These are phyloP conservation scores for Entrophospora sp. DNA, from an alignment of 192 early-diverging fungal species.

Conservation along the genomic window DNA sequence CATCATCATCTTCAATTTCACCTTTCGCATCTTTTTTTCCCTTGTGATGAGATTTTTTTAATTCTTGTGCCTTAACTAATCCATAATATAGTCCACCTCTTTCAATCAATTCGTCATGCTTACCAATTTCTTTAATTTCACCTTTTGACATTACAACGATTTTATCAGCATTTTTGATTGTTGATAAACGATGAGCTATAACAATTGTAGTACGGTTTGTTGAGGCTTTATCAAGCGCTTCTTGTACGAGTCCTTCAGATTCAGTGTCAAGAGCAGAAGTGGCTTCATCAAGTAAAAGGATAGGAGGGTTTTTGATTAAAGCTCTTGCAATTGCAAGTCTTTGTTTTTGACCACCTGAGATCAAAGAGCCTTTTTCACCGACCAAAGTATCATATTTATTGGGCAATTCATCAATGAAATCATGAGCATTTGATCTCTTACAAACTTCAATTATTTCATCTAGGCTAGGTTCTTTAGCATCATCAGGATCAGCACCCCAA, in stretches of 20 bases:
- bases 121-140: slow-evolving; percentile 42
- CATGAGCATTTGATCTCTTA: slow-evolving; percentile 64
- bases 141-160: slow-evolving; percentile 57
- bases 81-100: slow-evolving; percentile 37
- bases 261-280: slow-evolving; percentile 70
- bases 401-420: slow-evolving; percentile 78
- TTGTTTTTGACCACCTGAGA: slow-evolving; percentile 41
- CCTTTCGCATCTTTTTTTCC: too few species aligned
- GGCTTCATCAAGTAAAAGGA: slow-evolving; percentile 72
- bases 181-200: slow-evolving; percentile 62
- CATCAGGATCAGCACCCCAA: slow-evolving; percentile 45
- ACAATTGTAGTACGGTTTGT: slow-evolving; percentile 58
- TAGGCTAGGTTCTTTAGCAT: slow-evolving; percentile 40
- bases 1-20: slow-evolving; percentile 16
- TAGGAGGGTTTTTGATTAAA: slow-evolving; percentile 62
- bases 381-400: slow-evolving; percentile 74
- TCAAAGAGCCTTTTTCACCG: slow-evolving; percentile 55
- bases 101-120: slow-evolving; percentile 44
- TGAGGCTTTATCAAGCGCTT: slow-evolving; percentile 46
- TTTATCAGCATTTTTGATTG: slow-evolving; percentile 57
- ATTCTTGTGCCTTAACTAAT: slow-evolving; percentile 50
- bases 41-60: too few species aligned
- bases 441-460: slow-evolving; percentile 66
- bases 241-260: slow-evolving; percentile 56
- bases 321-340: slow-evolving; percentile 84